Percentiles rank a stretch among this genome's conserved stretches.
phyloP scores from a whole-genome alignment of 495 filamentous ascomycete species.

The Penicillium diatomitis region DNA sequence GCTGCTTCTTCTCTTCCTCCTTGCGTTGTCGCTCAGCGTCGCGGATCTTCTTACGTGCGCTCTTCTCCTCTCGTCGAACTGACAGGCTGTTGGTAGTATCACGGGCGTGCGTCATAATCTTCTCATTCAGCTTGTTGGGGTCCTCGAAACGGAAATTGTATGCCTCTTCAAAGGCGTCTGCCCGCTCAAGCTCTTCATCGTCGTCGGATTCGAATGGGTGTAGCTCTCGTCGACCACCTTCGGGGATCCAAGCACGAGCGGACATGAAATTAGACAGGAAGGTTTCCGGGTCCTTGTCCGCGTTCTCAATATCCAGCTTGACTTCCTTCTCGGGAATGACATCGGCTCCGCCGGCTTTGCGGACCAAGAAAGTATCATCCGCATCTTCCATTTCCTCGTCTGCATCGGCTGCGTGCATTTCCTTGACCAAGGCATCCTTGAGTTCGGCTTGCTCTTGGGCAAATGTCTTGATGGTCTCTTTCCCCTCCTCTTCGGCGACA shows the following conservation, averaged over 20 bases:
- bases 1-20: slow-evolving; percentile 65
- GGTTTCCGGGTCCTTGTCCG: slow-evolving; percentile 83
- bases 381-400: slow-evolving; percentile 54
- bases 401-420: slow-evolving; percentile 58
- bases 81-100: slow-evolving; percentile 70
- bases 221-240: slow-evolving; percentile 41
- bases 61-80: slow-evolving; percentile 74
- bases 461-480: slow-evolving; percentile 56
- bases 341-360: slow-evolving; percentile 32
- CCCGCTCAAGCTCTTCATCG: slow-evolving; percentile 68
- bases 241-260: slow-evolving; percentile 77
- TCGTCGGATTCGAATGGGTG: slow-evolving; percentile 88
- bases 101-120: slow-evolving; percentile 76
- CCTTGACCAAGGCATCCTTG: slow-evolving; percentile 63
- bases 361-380: slow-evolving; percentile 59
- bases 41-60: slow-evolving; percentile 61
- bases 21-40: slow-evolving; percentile 67
- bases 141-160: slow-evolving; percentile 97
- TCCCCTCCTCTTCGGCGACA: slow-evolving; percentile 44
- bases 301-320: slow-evolving; percentile 57
- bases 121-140: slow-evolving; percentile 72
- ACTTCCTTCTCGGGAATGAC: slow-evolving; percentile 34
- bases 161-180: slow-evolving; percentile 83
- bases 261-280: slow-evolving; percentile 86
- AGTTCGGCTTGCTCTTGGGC: slow-evolving; percentile 76